Evolutionary conservation across 176 grass and related monocot genomes (phyloP).

Genomic region (Dendrocalamus sinicus): DNA sequence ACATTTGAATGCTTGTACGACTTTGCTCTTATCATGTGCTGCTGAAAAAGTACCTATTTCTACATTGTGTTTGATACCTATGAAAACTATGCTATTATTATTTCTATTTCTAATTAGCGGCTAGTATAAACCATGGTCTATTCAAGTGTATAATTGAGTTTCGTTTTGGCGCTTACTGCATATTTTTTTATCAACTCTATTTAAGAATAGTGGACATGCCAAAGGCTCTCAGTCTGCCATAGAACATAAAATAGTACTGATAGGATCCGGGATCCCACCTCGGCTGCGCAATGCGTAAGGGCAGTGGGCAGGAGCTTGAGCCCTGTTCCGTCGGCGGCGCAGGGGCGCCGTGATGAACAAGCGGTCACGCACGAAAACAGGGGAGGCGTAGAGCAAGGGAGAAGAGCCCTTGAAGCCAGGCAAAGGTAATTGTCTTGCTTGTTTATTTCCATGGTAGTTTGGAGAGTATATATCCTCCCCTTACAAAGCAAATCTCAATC

Average conservation of each 20-base stretch:
- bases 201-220: background rate
- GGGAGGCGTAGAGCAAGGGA: no score
- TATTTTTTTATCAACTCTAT: background rate
- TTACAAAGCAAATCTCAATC: no score
- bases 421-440: no score
- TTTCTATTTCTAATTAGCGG: background rate
- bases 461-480: no score
- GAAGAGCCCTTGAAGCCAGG: no score
- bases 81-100: background rate
- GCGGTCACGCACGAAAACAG: no score
- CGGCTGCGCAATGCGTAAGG: no score
- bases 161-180: background rate
- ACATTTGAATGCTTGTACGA: conserved; percentile 30
- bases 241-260: conserved; percentile 3
- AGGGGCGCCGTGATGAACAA: no score
- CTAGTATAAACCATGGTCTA: background rate
- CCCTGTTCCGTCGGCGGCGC: no score
- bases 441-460: no score
- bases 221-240: background rate
- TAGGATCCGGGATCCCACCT: no score
- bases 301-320: no score
- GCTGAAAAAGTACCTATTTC: background rate
- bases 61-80: conserved; percentile 9
- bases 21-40: background rate
- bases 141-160: background rate